phyloP scores from a whole-genome alignment of 2,329 filamentous ascomycete species.

The Zelopaecilomyces penicillatus region DNA sequence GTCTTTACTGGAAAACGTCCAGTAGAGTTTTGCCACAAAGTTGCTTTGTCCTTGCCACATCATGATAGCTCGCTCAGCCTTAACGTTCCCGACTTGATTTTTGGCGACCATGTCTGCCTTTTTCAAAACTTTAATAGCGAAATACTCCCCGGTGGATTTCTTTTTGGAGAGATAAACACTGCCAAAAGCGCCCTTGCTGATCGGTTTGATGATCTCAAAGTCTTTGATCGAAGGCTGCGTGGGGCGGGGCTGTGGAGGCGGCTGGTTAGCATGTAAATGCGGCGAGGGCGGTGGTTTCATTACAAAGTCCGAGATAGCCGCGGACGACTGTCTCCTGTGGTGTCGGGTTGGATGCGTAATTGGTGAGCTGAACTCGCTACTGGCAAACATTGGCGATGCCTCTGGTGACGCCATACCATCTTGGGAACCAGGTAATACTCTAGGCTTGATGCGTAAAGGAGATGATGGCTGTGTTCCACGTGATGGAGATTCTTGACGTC shows the following conservation, averaged over 20 bases:
- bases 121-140: slow-evolving; percentile 95
- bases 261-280: slow-evolving; percentile 63
- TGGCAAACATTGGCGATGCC: slow-evolving; percentile 77
- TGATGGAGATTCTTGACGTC: slow-evolving; percentile 82
- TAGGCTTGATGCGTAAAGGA: slow-evolving; percentile 80
- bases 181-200: slow-evolving; percentile 96
- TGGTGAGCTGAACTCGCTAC: slow-evolving; percentile 74
- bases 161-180: slow-evolving; percentile 98
- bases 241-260: slow-evolving; percentile 76
- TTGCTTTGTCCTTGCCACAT: slow-evolving; percentile 99
- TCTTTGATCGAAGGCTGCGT: slow-evolving; percentile 96
- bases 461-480: slow-evolving; percentile 69
- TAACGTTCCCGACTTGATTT: slow-evolving; percentile 98
- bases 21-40: slow-evolving; percentile 97
- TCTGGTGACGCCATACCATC: slow-evolving; percentile 75
- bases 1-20: slow-evolving; percentile 99
- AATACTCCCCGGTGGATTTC: slow-evolving; percentile 96
- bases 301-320: slow-evolving; percentile 63
- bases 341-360: slow-evolving; percentile 52
- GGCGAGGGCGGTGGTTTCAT: slow-evolving; percentile 73
- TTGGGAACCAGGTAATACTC: slow-evolving; percentile 48
- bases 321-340: slow-evolving; percentile 85
- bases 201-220: slow-evolving; percentile 98
- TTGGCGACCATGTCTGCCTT: slow-evolving; percentile 99
- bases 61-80: slow-evolving; percentile 98